These are phyloP conservation scores for Colletotrichum sp. DNA, from an alignment of 2,329 filamentous ascomycete species.

Conservation along the genomic window DNA sequence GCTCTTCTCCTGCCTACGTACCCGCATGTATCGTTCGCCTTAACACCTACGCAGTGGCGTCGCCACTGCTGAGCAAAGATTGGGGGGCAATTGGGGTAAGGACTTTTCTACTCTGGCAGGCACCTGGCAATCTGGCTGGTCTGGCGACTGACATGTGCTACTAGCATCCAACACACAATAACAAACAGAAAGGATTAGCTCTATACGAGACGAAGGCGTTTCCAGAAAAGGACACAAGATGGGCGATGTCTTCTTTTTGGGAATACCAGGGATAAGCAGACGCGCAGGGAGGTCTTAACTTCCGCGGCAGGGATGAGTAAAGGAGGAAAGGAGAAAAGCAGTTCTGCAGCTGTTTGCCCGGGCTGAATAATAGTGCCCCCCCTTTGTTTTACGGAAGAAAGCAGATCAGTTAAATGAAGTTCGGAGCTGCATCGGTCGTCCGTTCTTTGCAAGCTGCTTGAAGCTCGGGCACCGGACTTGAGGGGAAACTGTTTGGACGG, in stretches of 20 bases:
- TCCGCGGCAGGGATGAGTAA: background rate
- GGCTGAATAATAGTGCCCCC: background rate
- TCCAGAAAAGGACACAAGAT: background rate
- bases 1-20: background rate
- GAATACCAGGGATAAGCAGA: background rate
- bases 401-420: background rate
- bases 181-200: background rate
- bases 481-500: background rate
- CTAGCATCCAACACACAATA: constrained; percentile 1
- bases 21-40: background rate
- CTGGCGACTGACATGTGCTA: background rate
- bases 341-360: background rate
- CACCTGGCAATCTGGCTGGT: background rate
- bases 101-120: background rate
- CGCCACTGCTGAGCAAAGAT: background rate
- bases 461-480: background rate
- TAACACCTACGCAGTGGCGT: background rate
- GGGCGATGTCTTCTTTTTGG: background rate
- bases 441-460: background rate
- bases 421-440: constrained; percentile 3
- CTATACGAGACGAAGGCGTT: background rate
- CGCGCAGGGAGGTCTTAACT: background rate
- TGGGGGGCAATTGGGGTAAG: background rate
- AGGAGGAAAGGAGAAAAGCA: background rate
- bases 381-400: background rate